Evolutionary conservation across 768 basidiomycete species (phyloP).

Genomic region (Sporobolomyces pararoseus): DNA sequence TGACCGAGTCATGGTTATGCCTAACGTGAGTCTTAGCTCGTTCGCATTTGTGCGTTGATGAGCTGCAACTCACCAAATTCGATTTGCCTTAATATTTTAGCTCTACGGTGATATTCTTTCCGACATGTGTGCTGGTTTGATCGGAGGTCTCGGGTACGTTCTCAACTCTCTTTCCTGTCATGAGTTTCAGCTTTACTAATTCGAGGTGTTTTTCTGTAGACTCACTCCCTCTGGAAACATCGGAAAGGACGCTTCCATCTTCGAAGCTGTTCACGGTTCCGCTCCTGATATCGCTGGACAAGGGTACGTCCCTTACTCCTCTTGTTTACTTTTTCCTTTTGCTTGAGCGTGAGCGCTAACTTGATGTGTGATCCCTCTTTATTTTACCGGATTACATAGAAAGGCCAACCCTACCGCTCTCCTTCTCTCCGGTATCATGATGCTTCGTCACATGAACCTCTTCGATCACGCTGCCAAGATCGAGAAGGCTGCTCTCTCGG

Average conservation of each 20-base stretch:
- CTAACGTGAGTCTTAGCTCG: conserved; percentile 60
- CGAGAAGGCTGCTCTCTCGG: conserved; percentile 81
- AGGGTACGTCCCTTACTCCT: conserved; percentile 44
- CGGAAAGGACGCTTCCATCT: conserved; percentile 89
- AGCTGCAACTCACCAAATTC: too few species aligned
- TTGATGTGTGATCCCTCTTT: too few species aligned
- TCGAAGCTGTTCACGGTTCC: conserved; percentile 98
- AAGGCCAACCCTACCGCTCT: conserved; percentile 99
- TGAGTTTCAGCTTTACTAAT: neutral
- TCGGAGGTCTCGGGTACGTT: conserved; percentile 77
- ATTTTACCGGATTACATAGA: too few species aligned
- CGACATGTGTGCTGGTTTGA: conserved; percentile 97
- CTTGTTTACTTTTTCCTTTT: too few species aligned
- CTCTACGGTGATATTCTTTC: conserved; percentile 48
- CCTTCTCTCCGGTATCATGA: conserved; percentile 91
- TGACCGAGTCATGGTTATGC: conserved; percentile 99
- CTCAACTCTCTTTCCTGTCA: neutral
- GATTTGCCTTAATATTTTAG: too few species aligned
- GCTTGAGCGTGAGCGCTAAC: too few species aligned
- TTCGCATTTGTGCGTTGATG: too few species aligned
- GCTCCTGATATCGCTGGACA: conserved; percentile 96
- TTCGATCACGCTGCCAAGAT: conserved; percentile 78
- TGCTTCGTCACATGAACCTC: conserved; percentile 96
- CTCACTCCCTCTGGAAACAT: conserved; percentile 44
- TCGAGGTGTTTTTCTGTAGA: conserved; percentile 19